Base-by-base conservation (phyloP, 176 grass and related monocot genomes). In the Elymus sibiricus region DNA sequence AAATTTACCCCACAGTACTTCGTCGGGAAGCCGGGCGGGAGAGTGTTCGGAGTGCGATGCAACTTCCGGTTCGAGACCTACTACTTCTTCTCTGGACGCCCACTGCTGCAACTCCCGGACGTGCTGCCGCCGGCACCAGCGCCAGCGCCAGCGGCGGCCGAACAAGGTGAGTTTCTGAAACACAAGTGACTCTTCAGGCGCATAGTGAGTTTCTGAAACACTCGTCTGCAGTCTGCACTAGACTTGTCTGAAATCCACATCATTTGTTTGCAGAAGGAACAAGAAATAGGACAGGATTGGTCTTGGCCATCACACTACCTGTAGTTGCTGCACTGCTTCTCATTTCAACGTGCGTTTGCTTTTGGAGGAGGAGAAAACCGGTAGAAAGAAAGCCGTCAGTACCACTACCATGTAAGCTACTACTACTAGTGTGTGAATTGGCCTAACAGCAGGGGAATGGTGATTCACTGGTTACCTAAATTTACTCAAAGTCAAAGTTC, bases 51-150 rank as follows among this genome's bases (percentile, higher is more conserved):
- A 2, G 83, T 84, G 13, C 47, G 90, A 5, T 95, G 93, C 86
- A 89, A 62, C 82, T 81, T 89, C 28, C 83, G 93, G n/a, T 95
- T 87, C 24, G 82, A 90, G 79, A 37, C 79, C 3, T 75, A 79
- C 64, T 4, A 26, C 0, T 95, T 95, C 80, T 95, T 79, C 77
- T 40, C 37, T 0, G 93, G 91, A 0, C 19, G 56, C 22, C 34
- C 93, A 21, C 61, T 88, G 27, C 26, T 82, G 26, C 79, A 88
- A 26, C 25, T 88, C 13, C 49, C 19, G 46, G 85, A 39, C 25
- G 85, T 15, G 27, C 79, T 21, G 4, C 16, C 69, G 16, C 29
- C 44, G 15, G 55, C 35, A 15, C 58, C 71, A 46, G 25, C 85
- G 22, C 55, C 59, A 14, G 85, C 62, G 26, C 72, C 70, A 22